Percentiles rank a stretch among this genome's conserved stretches.
These are phyloP conservation scores for Crucihimalaya himalaica DNA, from an alignment of 345 rosid species.

Conservation along the genomic window DNA sequence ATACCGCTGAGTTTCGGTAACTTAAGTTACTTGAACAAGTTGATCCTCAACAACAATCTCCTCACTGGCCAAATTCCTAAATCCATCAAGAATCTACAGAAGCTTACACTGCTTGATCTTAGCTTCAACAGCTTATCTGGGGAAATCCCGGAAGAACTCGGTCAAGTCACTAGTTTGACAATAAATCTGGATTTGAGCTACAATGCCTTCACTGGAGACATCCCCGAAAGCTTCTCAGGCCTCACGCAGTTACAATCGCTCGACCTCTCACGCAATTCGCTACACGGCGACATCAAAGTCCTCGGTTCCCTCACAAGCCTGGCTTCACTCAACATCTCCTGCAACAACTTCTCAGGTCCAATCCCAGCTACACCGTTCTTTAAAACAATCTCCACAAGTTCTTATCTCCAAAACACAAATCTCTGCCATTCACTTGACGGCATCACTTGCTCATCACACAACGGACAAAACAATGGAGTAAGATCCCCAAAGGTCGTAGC, in stretches of 20 bases:
- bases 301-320: conserved; percentile 88
- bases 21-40: conserved; percentile 89
- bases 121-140: conserved; percentile 80
- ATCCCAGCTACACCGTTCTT: conserved; percentile 89
- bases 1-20: conserved; percentile 83
- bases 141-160: conserved; percentile 73
- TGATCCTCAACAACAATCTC: conserved; percentile 85
- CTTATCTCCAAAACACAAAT: conserved; percentile 61
- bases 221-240: conserved; percentile 64
- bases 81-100: conserved; percentile 62
- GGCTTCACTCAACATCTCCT: conserved; percentile 82
- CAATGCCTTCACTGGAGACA: conserved; percentile 64
- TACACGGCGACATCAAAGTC: conserved; percentile 66
- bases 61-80: conserved; percentile 72
- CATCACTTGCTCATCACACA: conserved; percentile 65
- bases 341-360: conserved; percentile 90
- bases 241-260: conserved; percentile 88
- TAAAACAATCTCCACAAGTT: conserved; percentile 61
- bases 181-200: conserved; percentile 81
- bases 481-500: conserved; percentile 74
- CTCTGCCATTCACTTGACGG: conserved; percentile 77
- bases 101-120: conserved; percentile 83
- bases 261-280: conserved; percentile 74
- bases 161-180: conserved; percentile 74
- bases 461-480: conserved; percentile 44